phyloP scores from a whole-genome alignment of 2,329 filamentous ascomycete genomes.

The Microdochium paspali region DNA sequence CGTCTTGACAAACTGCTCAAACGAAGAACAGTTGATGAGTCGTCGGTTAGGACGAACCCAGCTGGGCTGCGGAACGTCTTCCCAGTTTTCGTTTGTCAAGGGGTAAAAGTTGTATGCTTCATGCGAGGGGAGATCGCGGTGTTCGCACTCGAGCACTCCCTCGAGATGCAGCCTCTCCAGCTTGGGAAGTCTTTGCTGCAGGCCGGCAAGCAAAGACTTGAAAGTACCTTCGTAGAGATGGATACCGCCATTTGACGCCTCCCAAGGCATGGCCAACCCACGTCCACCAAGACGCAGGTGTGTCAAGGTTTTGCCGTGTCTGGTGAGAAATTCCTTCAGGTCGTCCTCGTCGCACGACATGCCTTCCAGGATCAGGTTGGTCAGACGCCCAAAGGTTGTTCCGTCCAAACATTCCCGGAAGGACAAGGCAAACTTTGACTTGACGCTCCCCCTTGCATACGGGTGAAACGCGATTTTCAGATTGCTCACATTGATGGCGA shows the following conservation, averaged over 20 bases:
- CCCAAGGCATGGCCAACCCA: constrained; percentile 27
- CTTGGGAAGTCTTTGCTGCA: constrained; percentile 24
- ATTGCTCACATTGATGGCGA: constrained; percentile 23
- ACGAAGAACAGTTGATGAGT: constrained; percentile 25
- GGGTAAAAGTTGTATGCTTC: constrained; percentile 32
- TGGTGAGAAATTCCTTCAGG: constrained; percentile 29
- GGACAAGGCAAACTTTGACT: constrained; percentile 29
- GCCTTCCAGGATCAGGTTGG: constrained; percentile 31
- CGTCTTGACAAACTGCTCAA: constrained; percentile 30
- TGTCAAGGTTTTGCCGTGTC: constrained; percentile 27
- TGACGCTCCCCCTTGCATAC: constrained; percentile 25
- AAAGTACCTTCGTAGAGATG: constrained; percentile 34
- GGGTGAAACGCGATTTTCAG: constrained; percentile 31
- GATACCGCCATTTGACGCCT: constrained; percentile 31
- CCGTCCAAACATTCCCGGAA: constrained; percentile 28
- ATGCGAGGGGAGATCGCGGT: constrained; percentile 23
- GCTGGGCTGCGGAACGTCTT: constrained; percentile 15
- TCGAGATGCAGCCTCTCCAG: constrained; percentile 33
- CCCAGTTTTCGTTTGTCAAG: constrained; percentile 30
- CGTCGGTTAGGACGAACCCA: constrained; percentile 18
- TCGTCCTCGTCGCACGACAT: constrained; percentile 32
- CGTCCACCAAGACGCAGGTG: constrained; percentile 34
- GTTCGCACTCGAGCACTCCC: constrained; percentile 33
- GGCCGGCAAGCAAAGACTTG: constrained; percentile 28
- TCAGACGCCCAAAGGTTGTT: constrained; percentile 26